phyloP scores from a whole-genome alignment of 768 basidiomycete species.

The Chalciporus chontae region DNA sequence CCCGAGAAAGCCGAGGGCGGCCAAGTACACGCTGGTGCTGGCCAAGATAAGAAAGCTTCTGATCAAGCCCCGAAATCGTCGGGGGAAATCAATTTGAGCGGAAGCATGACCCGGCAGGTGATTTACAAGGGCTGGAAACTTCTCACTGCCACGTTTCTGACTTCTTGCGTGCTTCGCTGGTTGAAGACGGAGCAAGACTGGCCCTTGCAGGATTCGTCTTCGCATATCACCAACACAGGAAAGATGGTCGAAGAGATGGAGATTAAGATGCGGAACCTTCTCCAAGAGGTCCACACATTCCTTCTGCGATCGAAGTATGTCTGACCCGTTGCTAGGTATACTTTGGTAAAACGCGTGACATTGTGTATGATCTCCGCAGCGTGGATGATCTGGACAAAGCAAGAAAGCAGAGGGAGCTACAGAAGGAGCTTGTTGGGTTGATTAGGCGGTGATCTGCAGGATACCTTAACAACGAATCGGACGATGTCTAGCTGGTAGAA shows the following conservation, averaged over 20 bases:
- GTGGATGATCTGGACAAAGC: slow-evolving; percentile 82
- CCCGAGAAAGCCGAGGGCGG: slow-evolving; percentile 30
- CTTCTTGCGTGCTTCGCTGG: slow-evolving; percentile 5
- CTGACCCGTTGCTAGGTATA: slow-evolving; percentile 57
- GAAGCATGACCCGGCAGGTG: slow-evolving; percentile 97
- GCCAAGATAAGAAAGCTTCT: slow-evolving; percentile 34
- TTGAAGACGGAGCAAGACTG: slow-evolving; percentile 83
- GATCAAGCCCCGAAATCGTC: slow-evolving; percentile 54
- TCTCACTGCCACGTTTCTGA: slow-evolving; percentile 8
- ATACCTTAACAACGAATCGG: slow-evolving; percentile 9
- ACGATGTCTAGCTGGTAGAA: not conserved
- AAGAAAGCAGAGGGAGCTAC: slow-evolving; percentile 75
- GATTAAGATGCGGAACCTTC: slow-evolving; percentile 94
- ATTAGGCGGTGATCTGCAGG: slow-evolving; percentile 56
- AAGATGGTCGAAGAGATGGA: slow-evolving; percentile 98
- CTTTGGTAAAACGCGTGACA: slow-evolving; percentile 95
- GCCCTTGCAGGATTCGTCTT: slow-evolving; percentile 71
- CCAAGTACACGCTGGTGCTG: slow-evolving; percentile 12
- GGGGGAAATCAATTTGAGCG: slow-evolving; percentile 82
- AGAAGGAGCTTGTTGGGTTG: slow-evolving; percentile 87
- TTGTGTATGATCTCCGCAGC: slow-evolving; percentile 88
- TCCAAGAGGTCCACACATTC: slow-evolving; percentile 65
- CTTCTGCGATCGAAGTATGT: not conserved
- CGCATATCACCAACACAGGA: slow-evolving; percentile 93
- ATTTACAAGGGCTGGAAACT: slow-evolving; percentile 24